Percentiles rank a stretch among this genome's conserved stretches.
Evolutionary conservation across 208 protist genomes (phyloP).

Genomic region (Trypanosoma platydactyli): DNA sequence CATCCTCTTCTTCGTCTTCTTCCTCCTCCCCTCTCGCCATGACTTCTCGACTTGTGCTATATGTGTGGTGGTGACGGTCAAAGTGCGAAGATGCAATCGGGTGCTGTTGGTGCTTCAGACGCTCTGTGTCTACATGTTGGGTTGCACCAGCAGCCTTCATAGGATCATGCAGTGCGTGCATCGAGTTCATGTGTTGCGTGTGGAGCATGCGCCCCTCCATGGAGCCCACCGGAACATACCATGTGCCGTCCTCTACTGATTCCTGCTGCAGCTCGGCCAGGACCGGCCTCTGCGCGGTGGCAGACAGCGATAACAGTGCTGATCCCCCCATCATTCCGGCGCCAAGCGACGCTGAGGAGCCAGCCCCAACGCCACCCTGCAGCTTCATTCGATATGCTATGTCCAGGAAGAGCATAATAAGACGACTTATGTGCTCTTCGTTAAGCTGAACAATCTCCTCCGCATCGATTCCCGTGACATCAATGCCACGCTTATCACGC

Average conservation of each 20-base stretch:
- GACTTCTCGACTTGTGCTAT: too few relatives aligned
- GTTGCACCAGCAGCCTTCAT: neutral
- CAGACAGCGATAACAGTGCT: neutral
- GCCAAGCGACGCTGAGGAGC: neutral
- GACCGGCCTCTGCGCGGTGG: neutral
- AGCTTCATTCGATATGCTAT: constrained; percentile 50
- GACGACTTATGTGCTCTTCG: constrained; percentile 80
- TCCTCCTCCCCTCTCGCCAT: too few relatives aligned
- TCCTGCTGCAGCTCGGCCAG: constrained; percentile 25
- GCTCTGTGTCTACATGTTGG: neutral
- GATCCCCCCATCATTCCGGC: constrained; percentile 6
- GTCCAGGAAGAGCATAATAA: constrained; percentile 75
- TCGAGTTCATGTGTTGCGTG: neutral
- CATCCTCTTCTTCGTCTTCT: too few relatives aligned
- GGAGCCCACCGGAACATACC: constrained; percentile 17
- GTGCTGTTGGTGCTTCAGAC: neutral
- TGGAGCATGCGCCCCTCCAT: neutral
- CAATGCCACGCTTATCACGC: constrained; percentile 45
- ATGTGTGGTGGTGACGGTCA: too few relatives aligned
- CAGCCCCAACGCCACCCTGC: neutral
- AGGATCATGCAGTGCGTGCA: neutral
- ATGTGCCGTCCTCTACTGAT: constrained; percentile 19
- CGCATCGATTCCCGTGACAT: constrained; percentile 54
- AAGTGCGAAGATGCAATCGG: too few relatives aligned
- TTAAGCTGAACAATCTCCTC: constrained; percentile 79